Evolutionary conservation across 345 rosid genomes (phyloP).

Genomic region (Ricinus communis): DNA sequence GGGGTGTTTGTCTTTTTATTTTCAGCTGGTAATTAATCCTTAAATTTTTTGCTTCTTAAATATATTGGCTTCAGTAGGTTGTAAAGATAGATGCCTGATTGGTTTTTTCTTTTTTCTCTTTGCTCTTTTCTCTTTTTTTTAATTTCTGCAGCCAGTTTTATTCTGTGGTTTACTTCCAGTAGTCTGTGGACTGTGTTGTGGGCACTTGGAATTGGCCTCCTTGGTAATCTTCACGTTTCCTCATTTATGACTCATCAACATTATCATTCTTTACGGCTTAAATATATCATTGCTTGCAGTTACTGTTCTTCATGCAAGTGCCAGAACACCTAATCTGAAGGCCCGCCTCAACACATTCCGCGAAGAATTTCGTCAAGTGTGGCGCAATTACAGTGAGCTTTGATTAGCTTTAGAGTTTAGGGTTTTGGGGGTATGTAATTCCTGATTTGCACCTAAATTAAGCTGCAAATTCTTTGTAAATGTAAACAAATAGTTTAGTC

Average conservation of each 20-base stretch:
- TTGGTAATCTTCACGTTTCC: conserved; percentile 40
- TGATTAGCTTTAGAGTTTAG: neutral
- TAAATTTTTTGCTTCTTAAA: neutral
- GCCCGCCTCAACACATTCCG: conserved; percentile 96
- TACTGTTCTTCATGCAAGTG: conserved; percentile 80
- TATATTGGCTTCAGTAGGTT: neutral
- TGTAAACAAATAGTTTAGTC: conserved; percentile 1
- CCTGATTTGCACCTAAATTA: neutral
- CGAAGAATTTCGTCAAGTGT: conserved; percentile 94
- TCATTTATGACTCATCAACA: too few relatives aligned
- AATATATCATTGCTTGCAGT: conserved; percentile 37
- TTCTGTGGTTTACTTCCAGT: conserved; percentile 79
- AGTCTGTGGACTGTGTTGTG: conserved; percentile 68
- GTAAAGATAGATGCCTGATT: neutral
- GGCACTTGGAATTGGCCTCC: conserved; percentile 72
- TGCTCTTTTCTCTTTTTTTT: too few relatives aligned
- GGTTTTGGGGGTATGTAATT: neutral
- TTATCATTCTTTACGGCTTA: neutral
- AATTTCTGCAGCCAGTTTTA: conserved; percentile 58
- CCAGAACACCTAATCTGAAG: conserved; percentile 92
- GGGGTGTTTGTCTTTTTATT: conserved; percentile 75
- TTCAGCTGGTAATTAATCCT: conserved; percentile 57
- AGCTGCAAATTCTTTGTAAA: conserved; percentile 15
- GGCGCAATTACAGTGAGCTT: conserved; percentile 98
- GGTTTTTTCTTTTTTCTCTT: neutral